A percentile compares a stretch with the other conserved stretches of the same genome.
These are phyloP conservation scores for Blastosporella zonata DNA, from an alignment of 1,284 basidiomycete genomes.

Conservation along the genomic window DNA sequence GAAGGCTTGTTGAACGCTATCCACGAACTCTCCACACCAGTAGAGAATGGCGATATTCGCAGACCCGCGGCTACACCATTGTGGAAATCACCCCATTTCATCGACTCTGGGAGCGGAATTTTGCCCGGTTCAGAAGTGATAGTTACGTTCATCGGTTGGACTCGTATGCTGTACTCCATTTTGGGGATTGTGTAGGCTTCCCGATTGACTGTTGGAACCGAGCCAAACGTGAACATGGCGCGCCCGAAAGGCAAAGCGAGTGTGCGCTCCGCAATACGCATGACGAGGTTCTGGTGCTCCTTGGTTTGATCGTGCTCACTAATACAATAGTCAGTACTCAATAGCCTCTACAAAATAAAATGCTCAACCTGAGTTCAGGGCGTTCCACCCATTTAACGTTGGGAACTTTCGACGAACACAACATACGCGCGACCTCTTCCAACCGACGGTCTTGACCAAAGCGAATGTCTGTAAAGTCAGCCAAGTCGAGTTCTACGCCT, in stretches of 20 bases:
- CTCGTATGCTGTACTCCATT: conserved; percentile 74
- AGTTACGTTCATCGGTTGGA: conserved; percentile 66
- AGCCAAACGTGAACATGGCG: conserved; percentile 85
- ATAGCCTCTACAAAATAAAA: conserved; percentile 2
- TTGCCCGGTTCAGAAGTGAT: conserved; percentile 65
- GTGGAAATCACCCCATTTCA: conserved; percentile 95
- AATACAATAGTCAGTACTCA: conserved; percentile 10
- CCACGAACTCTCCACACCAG: conserved; percentile 85
- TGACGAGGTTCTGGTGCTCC: conserved; percentile 78
- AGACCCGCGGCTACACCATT: conserved; percentile 94
- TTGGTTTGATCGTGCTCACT: conserved; percentile 80
- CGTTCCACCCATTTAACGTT: conserved; percentile 68
- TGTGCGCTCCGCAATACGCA: conserved; percentile 80
- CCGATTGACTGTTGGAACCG: conserved; percentile 65
- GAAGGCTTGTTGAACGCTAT: conserved; percentile 90
- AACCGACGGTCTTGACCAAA: conserved; percentile 85
- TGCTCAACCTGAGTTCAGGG: conserved; percentile 66
- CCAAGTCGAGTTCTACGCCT: conserved; percentile 68
- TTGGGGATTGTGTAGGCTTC: conserved; percentile 79
- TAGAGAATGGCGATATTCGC: conserved; percentile 75
- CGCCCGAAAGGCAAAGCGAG: conserved; percentile 83
- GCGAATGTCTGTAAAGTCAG: conserved; percentile 77
- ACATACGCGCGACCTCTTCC: conserved; percentile 84
- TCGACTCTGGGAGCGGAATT: conserved; percentile 59
- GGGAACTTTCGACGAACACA: conserved; percentile 73